Conservation (phyloP, 768 basidiomycete species). For the Trametopsis cervina region DNA sequence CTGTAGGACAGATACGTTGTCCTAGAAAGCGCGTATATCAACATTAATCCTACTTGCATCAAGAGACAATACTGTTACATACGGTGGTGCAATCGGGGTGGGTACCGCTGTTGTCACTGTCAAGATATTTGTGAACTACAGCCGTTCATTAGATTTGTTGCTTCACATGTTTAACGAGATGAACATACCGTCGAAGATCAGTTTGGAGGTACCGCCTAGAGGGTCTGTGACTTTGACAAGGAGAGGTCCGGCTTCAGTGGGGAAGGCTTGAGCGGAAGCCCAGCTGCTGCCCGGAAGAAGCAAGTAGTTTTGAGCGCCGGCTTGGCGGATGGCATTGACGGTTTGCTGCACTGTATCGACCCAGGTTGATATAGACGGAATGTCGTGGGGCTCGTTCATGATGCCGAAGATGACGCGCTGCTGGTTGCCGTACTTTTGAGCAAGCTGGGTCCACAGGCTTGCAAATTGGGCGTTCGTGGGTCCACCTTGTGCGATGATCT, state of each 20-base stretch:
- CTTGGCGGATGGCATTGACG: slow-evolving; percentile 35
- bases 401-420: slow-evolving; percentile 29
- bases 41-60: slow-evolving; percentile 3
- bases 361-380: slow-evolving; percentile 30
- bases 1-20: slow-evolving; percentile 38
- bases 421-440: slow-evolving; percentile 30
- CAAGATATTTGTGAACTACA: slow-evolving; percentile 40
- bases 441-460: slow-evolving; percentile 34
- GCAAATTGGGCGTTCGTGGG: slow-evolving; percentile 35
- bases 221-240: slow-evolving; percentile 37
- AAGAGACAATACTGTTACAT: slow-evolving; percentile 1
- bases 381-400: slow-evolving; percentile 45
- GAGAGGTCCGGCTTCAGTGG: slow-evolving; percentile 31
- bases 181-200: slow-evolving; percentile 34
- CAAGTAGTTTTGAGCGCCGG: slow-evolving; percentile 36
- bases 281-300: slow-evolving; percentile 38
- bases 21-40: slow-evolving; percentile 22
- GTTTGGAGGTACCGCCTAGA: slow-evolving; percentile 27
- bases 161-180: not conserved
- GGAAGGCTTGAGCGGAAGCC: slow-evolving; percentile 31
- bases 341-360: slow-evolving; percentile 30
- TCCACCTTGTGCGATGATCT: slow-evolving; percentile 34
- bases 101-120: slow-evolving; percentile 38
- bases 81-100: slow-evolving; percentile 36
- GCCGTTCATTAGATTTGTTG: no score